These are phyloP conservation scores for Halophytophthora batemanensis DNA, from an alignment of 352 stramenopile genomes.

Conservation along the genomic window DNA sequence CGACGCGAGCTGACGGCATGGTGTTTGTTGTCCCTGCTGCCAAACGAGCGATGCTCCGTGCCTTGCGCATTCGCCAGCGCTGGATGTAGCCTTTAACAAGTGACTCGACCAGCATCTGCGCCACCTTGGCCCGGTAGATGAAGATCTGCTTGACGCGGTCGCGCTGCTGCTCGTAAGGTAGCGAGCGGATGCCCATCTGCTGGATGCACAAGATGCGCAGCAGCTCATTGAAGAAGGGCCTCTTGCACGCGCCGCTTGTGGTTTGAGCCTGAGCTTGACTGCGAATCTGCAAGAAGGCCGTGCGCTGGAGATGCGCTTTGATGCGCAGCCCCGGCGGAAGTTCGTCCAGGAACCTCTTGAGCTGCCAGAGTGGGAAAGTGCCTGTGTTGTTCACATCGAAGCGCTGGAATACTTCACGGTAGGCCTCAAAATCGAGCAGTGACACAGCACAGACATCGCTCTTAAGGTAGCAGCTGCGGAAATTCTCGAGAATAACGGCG, in stretches of 20 bases:
- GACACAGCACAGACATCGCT: constrained; percentile 72
- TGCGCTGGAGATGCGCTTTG: constrained; percentile 35
- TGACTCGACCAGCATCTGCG: constrained; percentile 73
- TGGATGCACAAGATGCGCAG: constrained; percentile 75
- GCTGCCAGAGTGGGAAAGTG: constrained; percentile 66
- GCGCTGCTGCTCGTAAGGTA: constrained; percentile 78
- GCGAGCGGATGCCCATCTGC: constrained; percentile 71
- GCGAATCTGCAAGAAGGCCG: constrained; percentile 66
- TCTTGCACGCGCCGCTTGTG: constrained; percentile 26
- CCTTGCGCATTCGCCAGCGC: constrained; percentile 40
- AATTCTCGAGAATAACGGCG: constrained; percentile 81
- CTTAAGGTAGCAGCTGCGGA: constrained; percentile 76
- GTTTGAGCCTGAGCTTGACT: constrained; percentile 58
- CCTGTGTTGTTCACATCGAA: constrained; percentile 56
- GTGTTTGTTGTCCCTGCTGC: constrained; percentile 15
- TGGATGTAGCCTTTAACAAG: constrained; percentile 63
- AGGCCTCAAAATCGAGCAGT: constrained; percentile 71
- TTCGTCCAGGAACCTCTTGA: constrained; percentile 52
- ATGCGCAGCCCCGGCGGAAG: constrained; percentile 53
- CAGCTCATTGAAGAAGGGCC: constrained; percentile 77
- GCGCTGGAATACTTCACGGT: constrained; percentile 63
- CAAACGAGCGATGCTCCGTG: constrained; percentile 12
- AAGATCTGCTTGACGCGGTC: constrained; percentile 86
- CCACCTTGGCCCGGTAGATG: constrained; percentile 73
- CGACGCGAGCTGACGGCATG: constrained; percentile 10